Percentiles rank a stretch among this genome's conserved stretches.
Evolutionary conservation across 73 alveolate species (phyloP).

Genomic region (Symbiodinium natans): DNA sequence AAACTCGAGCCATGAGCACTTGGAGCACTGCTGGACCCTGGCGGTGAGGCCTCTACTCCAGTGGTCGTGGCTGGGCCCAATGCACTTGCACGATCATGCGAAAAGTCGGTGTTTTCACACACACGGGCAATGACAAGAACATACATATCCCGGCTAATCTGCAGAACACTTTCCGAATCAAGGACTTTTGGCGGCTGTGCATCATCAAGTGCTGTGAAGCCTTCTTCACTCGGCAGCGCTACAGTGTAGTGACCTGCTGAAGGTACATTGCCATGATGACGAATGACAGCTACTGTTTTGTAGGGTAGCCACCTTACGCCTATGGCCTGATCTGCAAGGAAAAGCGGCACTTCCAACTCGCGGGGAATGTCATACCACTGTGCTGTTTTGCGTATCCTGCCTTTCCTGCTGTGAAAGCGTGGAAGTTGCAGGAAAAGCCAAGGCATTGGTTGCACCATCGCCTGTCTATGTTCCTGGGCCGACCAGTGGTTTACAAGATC

Average conservation of each 20-base stretch:
- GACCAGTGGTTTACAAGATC: background rate
- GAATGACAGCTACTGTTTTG: background rate
- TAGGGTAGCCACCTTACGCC: background rate
- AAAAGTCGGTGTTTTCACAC: too few species aligned
- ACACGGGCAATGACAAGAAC: background rate
- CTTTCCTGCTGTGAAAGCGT: too few species aligned
- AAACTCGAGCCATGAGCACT: too few species aligned
- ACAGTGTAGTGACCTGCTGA: background rate
- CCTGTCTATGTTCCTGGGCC: too few species aligned
- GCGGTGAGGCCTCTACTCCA: too few species aligned
- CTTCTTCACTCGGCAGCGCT: background rate
- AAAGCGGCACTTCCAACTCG: background rate
- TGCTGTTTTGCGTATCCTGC: background rate
- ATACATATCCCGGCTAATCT: background rate
- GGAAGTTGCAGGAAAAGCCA: too few species aligned
- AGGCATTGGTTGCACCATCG: too few species aligned
- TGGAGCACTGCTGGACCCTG: too few species aligned
- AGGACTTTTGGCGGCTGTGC: background rate
- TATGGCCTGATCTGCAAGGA: background rate
- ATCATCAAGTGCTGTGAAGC: background rate
- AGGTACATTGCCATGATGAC: background rate
- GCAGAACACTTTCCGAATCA: background rate
- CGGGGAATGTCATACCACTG: background rate
- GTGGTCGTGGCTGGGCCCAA: too few species aligned
- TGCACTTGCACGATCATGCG: too few species aligned